Conservation (phyloP, 2,329 filamentous ascomycete genomes). For the Paecilomyces dactylethromorphus region DNA sequence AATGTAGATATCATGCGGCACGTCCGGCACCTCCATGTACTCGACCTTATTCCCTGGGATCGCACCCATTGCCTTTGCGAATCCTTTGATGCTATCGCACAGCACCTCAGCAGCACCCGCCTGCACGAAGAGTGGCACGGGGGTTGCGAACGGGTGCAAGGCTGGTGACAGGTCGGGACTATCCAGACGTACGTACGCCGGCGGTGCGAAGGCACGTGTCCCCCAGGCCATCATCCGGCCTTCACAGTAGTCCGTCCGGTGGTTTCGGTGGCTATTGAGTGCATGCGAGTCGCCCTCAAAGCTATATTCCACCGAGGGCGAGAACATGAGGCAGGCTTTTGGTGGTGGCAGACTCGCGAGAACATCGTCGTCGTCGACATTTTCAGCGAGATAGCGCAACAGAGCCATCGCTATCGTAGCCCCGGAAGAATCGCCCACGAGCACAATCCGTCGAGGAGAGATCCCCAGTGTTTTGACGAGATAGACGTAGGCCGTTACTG, state of each 20-base stretch:
- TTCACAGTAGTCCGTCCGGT: slow-evolving; percentile 7
- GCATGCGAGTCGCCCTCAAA: slow-evolving; percentile 4
- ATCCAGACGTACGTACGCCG: slow-evolving; percentile 6
- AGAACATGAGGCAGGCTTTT: slow-evolving; percentile 10
- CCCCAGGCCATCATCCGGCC: slow-evolving; percentile 12
- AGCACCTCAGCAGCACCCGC: slow-evolving; percentile 9
- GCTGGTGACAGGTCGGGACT: slow-evolving; percentile 11
- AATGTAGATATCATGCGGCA: slow-evolving; percentile 13
- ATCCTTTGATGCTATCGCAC: slow-evolving; percentile 6
- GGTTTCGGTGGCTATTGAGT: slow-evolving; percentile 4
- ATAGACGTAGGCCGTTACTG: slow-evolving; percentile 15
- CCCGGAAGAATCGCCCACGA: slow-evolving; percentile 16
- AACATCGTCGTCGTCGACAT: background rate
- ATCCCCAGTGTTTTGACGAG: slow-evolving; percentile 12
- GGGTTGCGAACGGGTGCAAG: slow-evolving; percentile 11
- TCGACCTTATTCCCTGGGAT: slow-evolving; percentile 3
- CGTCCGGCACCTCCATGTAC: slow-evolving; percentile 7
- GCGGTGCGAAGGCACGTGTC: slow-evolving; percentile 7
- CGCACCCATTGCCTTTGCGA: background rate
- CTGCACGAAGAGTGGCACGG: slow-evolving; percentile 10
- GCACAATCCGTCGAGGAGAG: slow-evolving; percentile 12
- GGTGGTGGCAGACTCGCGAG: slow-evolving; percentile 1
- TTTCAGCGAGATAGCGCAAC: slow-evolving; percentile 11
- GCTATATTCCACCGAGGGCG: slow-evolving; percentile 8
- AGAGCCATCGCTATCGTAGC: slow-evolving; percentile 12